Percentiles rank a stretch among this genome's conserved stretches.
Conservation (phyloP, 345 rosid species). For the Acer saccharum region DNA sequence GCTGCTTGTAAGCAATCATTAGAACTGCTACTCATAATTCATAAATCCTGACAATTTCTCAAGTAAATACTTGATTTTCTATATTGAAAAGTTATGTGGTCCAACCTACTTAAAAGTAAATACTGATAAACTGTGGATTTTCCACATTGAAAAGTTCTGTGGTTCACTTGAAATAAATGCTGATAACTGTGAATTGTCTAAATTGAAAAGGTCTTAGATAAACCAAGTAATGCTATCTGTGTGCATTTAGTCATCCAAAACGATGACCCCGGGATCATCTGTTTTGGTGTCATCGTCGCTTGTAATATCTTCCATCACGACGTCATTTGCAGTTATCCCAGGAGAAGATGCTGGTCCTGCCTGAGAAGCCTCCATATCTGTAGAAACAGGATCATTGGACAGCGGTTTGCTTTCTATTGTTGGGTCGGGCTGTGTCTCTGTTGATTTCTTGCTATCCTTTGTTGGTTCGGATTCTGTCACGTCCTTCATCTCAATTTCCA, state of each 20-base stretch:
- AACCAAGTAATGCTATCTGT: neutral
- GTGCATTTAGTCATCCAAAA: conserved; percentile 40
- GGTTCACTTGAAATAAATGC: neutral
- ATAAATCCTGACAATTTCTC: neutral
- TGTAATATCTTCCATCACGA: conserved; percentile 22
- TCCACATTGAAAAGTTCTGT: neutral
- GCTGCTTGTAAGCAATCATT: neutral
- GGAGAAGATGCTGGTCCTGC: conserved; percentile 15
- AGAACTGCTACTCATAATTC: neutral
- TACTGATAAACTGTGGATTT: neutral
- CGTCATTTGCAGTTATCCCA: conserved; percentile 1
- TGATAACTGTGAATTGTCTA: neutral
- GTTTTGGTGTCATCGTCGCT: conserved; percentile 9
- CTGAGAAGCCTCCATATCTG: neutral
- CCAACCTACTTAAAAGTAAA: neutral
- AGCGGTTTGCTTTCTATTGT: conserved; percentile 7
- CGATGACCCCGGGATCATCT: conserved; percentile 28
- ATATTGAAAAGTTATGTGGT: neutral
- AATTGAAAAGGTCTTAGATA: neutral
- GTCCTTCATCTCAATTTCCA: conserved; percentile 28
- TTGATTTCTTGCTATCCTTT: neutral
- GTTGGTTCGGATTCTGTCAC: conserved; percentile 11
- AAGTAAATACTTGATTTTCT: neutral
- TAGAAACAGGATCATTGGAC: conserved; percentile 9
- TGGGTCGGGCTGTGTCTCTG: neutral